Conservation (phyloP, 148 eudicot genomes). For the Camellia japonica region DNA sequence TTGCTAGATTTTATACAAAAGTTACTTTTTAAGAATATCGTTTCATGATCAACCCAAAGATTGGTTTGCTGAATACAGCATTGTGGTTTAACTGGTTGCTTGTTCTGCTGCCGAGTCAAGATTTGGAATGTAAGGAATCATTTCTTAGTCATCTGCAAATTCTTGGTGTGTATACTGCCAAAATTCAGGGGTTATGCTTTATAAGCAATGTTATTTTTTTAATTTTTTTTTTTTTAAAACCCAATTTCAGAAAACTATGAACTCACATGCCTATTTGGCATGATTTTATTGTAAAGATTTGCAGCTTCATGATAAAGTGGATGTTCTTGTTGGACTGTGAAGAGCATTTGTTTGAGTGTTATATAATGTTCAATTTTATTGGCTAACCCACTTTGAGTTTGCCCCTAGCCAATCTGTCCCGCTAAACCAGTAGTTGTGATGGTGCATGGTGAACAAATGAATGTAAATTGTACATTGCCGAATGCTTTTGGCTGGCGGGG, state of each 20-base stretch:
- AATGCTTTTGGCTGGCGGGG: too few relatives aligned
- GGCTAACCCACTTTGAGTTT: neutral
- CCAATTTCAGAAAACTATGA: slow-evolving; percentile 4
- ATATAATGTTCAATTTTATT: neutral
- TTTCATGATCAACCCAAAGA: neutral
- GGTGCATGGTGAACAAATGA: too few relatives aligned
- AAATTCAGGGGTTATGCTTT: neutral
- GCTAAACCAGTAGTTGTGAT: too few relatives aligned
- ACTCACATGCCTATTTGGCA: neutral
- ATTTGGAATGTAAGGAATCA: neutral
- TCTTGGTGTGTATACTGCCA: slow-evolving; percentile 2
- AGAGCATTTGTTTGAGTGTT: neutral
- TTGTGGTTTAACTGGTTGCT: neutral
- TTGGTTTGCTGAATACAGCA: neutral
- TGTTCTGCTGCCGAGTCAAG: neutral
- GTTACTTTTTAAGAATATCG: neutral
- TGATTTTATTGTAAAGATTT: slow-evolving; percentile 11
- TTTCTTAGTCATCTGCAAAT: slow-evolving; percentile 3
- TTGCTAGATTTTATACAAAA: slow-evolving; percentile 27
- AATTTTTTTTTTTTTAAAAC: neutral
- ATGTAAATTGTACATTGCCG: too few relatives aligned
- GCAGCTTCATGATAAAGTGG: slow-evolving; percentile 1
- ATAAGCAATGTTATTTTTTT: neutral
- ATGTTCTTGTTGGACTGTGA: neutral
- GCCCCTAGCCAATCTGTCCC: too few relatives aligned